Base-by-base conservation (phyloP, 2,329 filamentous ascomycete species). In the Beauveria rudraprayagi region DNA sequence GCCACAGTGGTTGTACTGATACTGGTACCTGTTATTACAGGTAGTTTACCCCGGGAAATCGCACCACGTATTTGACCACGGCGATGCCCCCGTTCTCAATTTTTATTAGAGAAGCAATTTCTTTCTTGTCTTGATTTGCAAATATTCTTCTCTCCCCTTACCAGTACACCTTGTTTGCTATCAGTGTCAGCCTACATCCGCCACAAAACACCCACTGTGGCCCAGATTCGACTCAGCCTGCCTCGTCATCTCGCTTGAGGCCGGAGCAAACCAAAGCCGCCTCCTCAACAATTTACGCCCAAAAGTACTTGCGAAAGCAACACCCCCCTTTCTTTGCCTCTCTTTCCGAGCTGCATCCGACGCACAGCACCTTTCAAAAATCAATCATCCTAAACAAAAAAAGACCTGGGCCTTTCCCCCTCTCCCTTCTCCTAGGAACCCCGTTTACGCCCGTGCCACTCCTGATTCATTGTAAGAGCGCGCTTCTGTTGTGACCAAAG, bases 221-320 rank as follows among this genome's bases (percentile, higher is more conserved):
- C 46, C 56, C 51, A 43, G 56, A 59, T 48, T 46, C 47, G 48
- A 59, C 56, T 58, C 56, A 51, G 56, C 56, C 56, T 60, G 47
- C 56, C 24, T 60, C 56, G 47, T 60, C 56, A 60, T 60, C 56
- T 60, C 55, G 47, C 56, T 53, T 44, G 26, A 46, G 41, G 40
- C 41, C 17, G 40, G 37, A 30, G n/a, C 30, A 26, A 22, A 41
- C 5, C 41, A 22, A 55, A 30, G 30, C 34, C 30, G 47, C 54
- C 44, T 37, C 56, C 56, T 47, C 56, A 60, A 53, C 56, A 60
- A 19, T 53, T 60, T 24, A 19, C 54, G 24, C 24, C 56, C 30
- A 51, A 30, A n/a, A 48, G 30, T 16, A 43, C 24, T 34, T 56
- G 26, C 37, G 9, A 53, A 22, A 37, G 19, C 30, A 51, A 9